phyloP scores from a whole-genome alignment of 1,284 basidiomycete genomes.

The Cryptococcus neoformans region DNA sequence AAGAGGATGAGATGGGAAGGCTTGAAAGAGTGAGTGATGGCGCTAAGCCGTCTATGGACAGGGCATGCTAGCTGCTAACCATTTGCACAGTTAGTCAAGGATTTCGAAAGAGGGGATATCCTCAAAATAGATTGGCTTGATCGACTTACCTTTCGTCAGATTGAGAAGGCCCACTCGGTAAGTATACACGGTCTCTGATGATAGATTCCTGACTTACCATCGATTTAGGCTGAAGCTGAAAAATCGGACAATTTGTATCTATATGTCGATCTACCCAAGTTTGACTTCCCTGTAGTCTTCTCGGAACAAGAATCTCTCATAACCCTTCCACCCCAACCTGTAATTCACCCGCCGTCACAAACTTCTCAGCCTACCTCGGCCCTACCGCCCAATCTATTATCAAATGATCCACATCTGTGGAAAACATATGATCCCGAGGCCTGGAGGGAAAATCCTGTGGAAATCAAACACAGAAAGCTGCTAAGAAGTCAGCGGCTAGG shows the following conservation, averaged over 20 bases:
- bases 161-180: constrained; percentile 88
- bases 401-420: constrained; percentile 72
- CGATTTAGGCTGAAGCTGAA: constrained; percentile 68
- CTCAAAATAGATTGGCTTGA: constrained; percentile 95
- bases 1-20: constrained; percentile 86
- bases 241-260: constrained; percentile 88
- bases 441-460: constrained; percentile 87
- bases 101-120: constrained; percentile 92
- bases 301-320: constrained; percentile 62
- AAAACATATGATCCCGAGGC: constrained; percentile 85
- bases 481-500: constrained; percentile 93
- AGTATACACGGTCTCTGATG: constrained; percentile 31
- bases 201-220: neutral
- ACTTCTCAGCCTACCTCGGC: constrained; percentile 32
- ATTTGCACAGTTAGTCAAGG: constrained; percentile 76
- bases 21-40: constrained; percentile 71
- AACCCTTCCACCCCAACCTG: constrained; percentile 43
- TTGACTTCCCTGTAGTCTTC: constrained; percentile 97
- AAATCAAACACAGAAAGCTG: constrained; percentile 92
- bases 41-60: neutral
- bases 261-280: constrained; percentile 94
- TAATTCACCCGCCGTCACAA: constrained; percentile 18
- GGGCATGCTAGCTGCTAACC: neutral
- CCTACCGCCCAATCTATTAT: constrained; percentile 52
- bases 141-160: constrained; percentile 84